Base-by-base conservation (phyloP, 805 yeast genomes). In the Metschnikowia koreensis region DNA sequence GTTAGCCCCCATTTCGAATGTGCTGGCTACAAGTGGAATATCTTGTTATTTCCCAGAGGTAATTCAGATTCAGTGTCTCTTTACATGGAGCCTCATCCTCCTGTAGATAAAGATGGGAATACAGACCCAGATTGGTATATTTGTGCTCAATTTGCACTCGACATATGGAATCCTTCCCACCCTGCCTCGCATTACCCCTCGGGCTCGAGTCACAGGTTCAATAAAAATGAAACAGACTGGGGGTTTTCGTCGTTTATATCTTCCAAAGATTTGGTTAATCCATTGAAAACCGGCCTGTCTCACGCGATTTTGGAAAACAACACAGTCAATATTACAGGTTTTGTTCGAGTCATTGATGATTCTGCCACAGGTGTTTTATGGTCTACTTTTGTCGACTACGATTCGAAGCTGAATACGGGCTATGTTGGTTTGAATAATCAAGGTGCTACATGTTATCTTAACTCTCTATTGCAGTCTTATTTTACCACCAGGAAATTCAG, bases 361-460 rank as follows among this genome's bases (percentile, higher is more conserved):
- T 83, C 90, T 22, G 62, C 69, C n/a, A 94, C 99, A 0, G 97
- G 97, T 2, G 96, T 92, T 0, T 73, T 94, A 54, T 94, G 97
- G 97, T 96, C 90, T 65, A 87, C 87, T 65, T 90, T 91, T 60
- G 56, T 77, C 39, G 87, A 89, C 62, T 89, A 89, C 69, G 90
- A 94, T 68, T 91, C 97, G 1, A 90, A 91, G 66, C 81, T 84
- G 60, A 83, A 75, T 47, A 89, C 98, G 0, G 97, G 98, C 0
- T 91, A 78, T 65, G 96, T 91, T 8, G 99, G 99, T 1, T 81
- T 94, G 55, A 86, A 83, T 58, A 94, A 94, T 64, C 99, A 94
- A 72, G 99, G 99, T 56, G 99, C 99, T 1, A 94, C 99, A 0
- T 94, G 99, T 68, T 94, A 94, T 69, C 80, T 94, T 65, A 94